A percentile compares a stretch with the other conserved stretches of the same genome.
phyloP scores from a whole-genome alignment of 2,329 filamentous ascomycete genomes.

The Fusarium avenaceum region DNA sequence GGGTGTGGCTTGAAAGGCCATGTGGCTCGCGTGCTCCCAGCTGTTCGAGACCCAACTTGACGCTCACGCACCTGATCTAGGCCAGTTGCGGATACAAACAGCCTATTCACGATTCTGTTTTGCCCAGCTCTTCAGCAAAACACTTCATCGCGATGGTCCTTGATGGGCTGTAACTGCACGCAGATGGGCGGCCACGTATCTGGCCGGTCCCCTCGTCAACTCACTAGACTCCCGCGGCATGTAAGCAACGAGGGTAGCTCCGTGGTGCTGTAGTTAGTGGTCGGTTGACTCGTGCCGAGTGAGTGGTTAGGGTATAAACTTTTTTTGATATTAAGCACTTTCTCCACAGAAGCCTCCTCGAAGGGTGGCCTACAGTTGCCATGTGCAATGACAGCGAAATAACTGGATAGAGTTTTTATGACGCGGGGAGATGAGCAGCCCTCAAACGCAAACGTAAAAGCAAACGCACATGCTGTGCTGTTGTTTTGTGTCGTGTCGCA shows the following conservation, averaged over 20 bases:
- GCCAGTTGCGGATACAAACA: conserved; percentile 9
- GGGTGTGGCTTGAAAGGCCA: conserved; percentile 23
- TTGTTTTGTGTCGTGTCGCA: neutral
- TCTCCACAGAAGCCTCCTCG: neutral
- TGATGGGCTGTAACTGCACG: neutral
- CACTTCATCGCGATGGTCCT: conserved; percentile 11
- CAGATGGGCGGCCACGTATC: neutral
- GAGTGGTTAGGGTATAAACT: conserved; percentile 9
- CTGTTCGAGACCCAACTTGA: conserved; percentile 22
- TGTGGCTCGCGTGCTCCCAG: conserved; percentile 33
- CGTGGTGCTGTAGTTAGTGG: neutral
- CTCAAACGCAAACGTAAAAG: conserved; percentile 8
- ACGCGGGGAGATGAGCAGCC: conserved; percentile 29
- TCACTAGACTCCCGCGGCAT: neutral
- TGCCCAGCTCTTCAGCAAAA: neutral
- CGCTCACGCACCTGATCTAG: conserved; percentile 8
- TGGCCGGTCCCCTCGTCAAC: conserved; percentile 11
- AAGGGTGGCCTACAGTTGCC: neutral
- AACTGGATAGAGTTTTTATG: conserved; percentile 29
- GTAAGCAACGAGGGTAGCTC: neutral
- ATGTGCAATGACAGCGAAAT: conserved; percentile 25
- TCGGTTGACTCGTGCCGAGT: conserved; percentile 16
- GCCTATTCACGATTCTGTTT: conserved; percentile 18
- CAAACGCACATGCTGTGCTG: neutral
- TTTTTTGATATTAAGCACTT: conserved; percentile 17